Conservation (phyloP, 257 asterid genomes). For the Solanum neorickii region DNA sequence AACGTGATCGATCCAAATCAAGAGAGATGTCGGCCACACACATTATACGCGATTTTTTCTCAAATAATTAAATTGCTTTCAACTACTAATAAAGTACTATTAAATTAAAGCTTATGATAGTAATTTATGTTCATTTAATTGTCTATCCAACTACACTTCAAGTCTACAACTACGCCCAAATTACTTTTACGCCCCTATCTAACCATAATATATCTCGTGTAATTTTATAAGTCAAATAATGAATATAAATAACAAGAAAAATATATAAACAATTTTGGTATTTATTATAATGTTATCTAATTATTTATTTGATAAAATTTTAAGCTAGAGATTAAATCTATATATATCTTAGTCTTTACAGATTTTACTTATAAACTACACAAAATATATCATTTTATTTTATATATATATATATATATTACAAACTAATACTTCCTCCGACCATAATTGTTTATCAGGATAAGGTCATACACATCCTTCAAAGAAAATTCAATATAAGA, state of each 20-base stretch:
- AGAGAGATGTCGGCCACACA: neutral
- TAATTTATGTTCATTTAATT: neutral
- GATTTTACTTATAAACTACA: no score
- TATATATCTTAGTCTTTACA: no score
- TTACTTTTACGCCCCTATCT: neutral
- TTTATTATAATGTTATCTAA: no score
- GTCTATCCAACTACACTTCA: neutral
- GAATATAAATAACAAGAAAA: no score
- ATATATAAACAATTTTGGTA: no score
- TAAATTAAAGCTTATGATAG: neutral
- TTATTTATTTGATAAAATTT: no score
- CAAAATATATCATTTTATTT: neutral
- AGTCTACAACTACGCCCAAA: neutral
- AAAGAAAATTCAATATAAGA: accelerated
- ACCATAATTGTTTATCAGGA: accelerated
- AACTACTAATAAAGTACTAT: neutral
- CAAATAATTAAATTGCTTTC: neutral
- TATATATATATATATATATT: no score
- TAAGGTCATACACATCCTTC: accelerated
- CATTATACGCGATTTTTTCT: neutral
- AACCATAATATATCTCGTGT: accelerated
- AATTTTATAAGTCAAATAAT: neutral
- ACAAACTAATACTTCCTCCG: no score
- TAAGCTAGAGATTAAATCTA: neutral
- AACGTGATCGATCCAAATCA: neutral